Evolutionary conservation across 2,329 filamentous ascomycete genomes (phyloP), one percentile per base, ranked within the genome.

Genomic region (Raffaelea ambrosiae): DNA sequence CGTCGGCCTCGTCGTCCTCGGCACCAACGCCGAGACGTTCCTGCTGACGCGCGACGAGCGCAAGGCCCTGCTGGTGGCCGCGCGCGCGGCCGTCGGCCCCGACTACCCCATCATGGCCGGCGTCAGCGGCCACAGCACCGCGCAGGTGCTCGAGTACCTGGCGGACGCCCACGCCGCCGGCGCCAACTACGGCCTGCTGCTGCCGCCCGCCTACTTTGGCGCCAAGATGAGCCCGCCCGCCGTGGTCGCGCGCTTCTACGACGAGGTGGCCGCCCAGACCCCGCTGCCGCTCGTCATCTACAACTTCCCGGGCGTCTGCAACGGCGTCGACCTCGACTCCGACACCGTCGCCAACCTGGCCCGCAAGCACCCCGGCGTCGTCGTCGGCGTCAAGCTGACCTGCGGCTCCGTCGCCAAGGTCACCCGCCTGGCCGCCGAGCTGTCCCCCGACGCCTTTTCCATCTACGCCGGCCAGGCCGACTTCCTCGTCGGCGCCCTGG

Each of bases 341-440:
- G 80, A 78, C 44, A 72, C 72, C 0, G 79, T 86, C 42, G 66
- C 73, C 1, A 61, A 62, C 21, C 68, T 84, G 21, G 78, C 76
- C 1, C 48, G 51, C 31, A 41, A 38, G 13, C 50, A 57, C 50
- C 54, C 55, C 5, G 51, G 53, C 47, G 43, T 52, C 39, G 23
- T 57, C 26, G 53, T 57, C 46, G 50, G 53, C 42, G 50, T 51
- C 52, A 52, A 54, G 59, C 66, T 85, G 51, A 84, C 81, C 13
- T 84, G 81, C 62, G 81, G 83, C n/a, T 81, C 79, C 55, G 84
- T 86, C 29, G 84, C 81, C 50, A 88, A 88, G 64, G 74, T 88
- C 43, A 78, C 79, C 4, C 71, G 84, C 9, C 71, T 88, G 4
- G 60, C 64, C 7, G 69, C 68, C 16, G 61, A 68, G 51, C 65